Evolutionary conservation across 257 asterid genomes (phyloP).

Genomic region (Fraxinus cuspidata): DNA sequence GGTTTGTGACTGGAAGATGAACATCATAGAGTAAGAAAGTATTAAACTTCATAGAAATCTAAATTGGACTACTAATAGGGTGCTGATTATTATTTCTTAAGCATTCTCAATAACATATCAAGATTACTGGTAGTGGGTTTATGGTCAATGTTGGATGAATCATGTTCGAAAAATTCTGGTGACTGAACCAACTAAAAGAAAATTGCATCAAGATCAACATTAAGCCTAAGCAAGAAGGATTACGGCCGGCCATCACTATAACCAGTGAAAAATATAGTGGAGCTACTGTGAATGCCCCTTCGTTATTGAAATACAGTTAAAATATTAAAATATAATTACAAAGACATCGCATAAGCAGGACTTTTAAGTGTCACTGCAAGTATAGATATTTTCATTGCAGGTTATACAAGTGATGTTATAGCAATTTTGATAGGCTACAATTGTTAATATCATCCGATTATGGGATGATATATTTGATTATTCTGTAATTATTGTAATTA

Average conservation of each 20-base stretch:
- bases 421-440: not conserved
- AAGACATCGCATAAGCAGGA: not conserved
- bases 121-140: not conserved
- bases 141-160: constrained; percentile 3
- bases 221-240: not conserved
- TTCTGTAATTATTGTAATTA: no score
- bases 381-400: not conserved
- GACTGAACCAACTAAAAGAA: not conserved
- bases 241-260: not conserved
- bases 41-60: constrained; percentile 13
- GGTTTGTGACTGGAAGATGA: constrained; percentile 65
- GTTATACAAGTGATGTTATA: not conserved
- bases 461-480: no score
- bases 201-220: not conserved
- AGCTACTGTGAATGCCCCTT: not conserved
- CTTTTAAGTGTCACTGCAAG: not conserved
- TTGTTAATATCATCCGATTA: no score
- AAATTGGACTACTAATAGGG: constrained; percentile 2
- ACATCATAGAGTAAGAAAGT: constrained; percentile 26
- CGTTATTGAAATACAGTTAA: not conserved
- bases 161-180: not conserved
- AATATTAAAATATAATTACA: no score
- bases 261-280: not conserved
- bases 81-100: not conserved
- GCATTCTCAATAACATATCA: not conserved